Conservation (phyloP, 2,329 filamentous ascomycete species). For the Aspergillus oerlinghausenensis region DNA sequence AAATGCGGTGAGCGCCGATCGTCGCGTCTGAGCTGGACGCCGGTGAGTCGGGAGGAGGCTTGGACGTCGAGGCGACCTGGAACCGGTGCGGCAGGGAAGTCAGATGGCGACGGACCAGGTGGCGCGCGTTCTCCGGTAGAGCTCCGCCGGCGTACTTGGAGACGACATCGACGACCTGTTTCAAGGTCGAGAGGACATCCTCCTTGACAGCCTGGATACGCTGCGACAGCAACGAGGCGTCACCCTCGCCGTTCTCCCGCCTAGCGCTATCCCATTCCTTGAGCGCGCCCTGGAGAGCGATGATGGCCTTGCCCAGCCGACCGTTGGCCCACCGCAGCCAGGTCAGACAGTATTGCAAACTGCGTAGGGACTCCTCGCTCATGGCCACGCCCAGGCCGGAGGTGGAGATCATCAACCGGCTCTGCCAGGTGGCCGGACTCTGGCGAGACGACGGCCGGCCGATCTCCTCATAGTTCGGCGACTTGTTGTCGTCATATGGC, state of each 20-base stretch:
- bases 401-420: conserved; percentile 80
- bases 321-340: conserved; percentile 79
- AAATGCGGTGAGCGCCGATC: conserved; percentile 65
- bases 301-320: conserved; percentile 71
- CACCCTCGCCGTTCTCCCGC: conserved; percentile 21
- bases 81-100: conserved; percentile 81
- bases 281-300: conserved; percentile 67
- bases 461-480: conserved; percentile 68
- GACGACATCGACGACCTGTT: conserved; percentile 76
- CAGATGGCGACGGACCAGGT: conserved; percentile 77
- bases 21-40: conserved; percentile 43
- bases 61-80: conserved; percentile 61
- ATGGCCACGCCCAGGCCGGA: conserved; percentile 88
- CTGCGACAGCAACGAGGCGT: conserved; percentile 29
- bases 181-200: conserved; percentile 73
- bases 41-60: conserved; percentile 29
- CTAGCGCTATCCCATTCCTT: conserved; percentile 70
- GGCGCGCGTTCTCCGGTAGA: conserved; percentile 79
- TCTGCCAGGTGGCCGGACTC: conserved; percentile 60
- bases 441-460: conserved; percentile 28
- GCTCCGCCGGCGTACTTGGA: conserved; percentile 89
- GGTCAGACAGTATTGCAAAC: conserved; percentile 75
- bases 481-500: conserved; percentile 74
- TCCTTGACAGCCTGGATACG: conserved; percentile 63
- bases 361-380: conserved; percentile 79